Conservation (phyloP, 176 grass and related monocot species). For the Echinochloa phyllopogon region DNA sequence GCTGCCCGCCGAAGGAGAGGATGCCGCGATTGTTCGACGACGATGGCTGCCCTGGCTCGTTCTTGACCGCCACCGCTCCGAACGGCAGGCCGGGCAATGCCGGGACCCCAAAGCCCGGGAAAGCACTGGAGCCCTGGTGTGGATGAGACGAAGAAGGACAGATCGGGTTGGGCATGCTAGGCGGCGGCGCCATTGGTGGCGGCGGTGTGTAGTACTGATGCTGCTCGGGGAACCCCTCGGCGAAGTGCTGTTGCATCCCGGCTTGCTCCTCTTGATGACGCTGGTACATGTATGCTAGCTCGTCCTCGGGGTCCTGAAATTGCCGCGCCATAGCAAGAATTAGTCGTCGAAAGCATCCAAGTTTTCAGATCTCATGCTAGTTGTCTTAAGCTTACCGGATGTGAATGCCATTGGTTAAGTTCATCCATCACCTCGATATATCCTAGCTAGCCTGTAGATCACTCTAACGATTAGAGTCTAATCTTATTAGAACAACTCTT, state of each 20-base stretch:
- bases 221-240: neutral
- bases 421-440: slow-evolving; percentile 41
- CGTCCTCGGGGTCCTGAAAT: slow-evolving; percentile 47
- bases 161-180: slow-evolving; percentile 14
- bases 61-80: neutral
- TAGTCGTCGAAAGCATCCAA: neutral
- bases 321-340: neutral
- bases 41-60: slow-evolving; percentile 26
- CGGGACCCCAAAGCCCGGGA: slow-evolving; percentile 11
- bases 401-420: slow-evolving; percentile 46
- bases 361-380: neutral
- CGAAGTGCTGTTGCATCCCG: slow-evolving; percentile 32
- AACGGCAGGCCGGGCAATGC: slow-evolving; percentile 36
- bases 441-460: neutral
- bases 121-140: slow-evolving; percentile 3
- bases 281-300: slow-evolving; percentile 46
- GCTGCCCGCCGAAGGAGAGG: slow-evolving; percentile 49
- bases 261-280: slow-evolving; percentile 26
- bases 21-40: slow-evolving; percentile 23
- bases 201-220: slow-evolving; percentile 32
- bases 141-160: neutral
- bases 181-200: neutral
- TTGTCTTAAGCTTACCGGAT: slow-evolving; percentile 29
- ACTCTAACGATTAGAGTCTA: no score
- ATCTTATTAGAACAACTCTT: neutral